Evolutionary conservation across 2,329 filamentous ascomycete genomes (phyloP).

Genomic region (Colletotrichum karsti): DNA sequence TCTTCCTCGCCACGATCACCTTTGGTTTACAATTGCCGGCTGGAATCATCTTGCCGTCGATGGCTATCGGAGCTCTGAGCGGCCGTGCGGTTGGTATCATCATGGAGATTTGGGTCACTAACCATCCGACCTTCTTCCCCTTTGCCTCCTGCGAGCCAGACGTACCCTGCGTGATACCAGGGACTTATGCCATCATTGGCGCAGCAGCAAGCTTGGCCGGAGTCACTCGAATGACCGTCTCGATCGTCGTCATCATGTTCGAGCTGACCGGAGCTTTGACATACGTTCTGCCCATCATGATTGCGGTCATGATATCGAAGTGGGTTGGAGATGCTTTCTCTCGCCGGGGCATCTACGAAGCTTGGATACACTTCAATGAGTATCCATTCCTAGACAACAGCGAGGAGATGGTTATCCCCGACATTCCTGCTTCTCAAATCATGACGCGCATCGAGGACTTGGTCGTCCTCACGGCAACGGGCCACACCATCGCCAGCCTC

Average conservation of each 20-base stretch:
- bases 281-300: constrained; percentile 98
- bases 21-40: constrained; percentile 96
- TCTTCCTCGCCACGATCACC: constrained; percentile 85
- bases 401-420: constrained; percentile 78
- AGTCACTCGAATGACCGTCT: constrained; percentile 95
- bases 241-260: constrained; percentile 99
- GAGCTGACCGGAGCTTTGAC: constrained; percentile 95
- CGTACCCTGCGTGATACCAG: constrained; percentile 87
- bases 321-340: constrained; percentile 98
- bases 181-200: constrained; percentile 95
- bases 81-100: constrained; percentile 90
- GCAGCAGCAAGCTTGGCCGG: constrained; percentile 94
- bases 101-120: constrained; percentile 86
- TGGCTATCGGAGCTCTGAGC: constrained; percentile 92
- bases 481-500: constrained; percentile 85
- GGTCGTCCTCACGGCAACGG: constrained; percentile 84
- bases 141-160: constrained; percentile 88
- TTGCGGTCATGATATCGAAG: constrained; percentile 97
- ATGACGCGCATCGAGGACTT: constrained; percentile 95
- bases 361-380: constrained; percentile 95
- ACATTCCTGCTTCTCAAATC: constrained; percentile 85
- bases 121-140: constrained; percentile 78
- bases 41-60: constrained; percentile 93
- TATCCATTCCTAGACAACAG: constrained; percentile 96
- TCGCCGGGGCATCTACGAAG: constrained; percentile 93